A percentile compares a stretch with the other conserved stretches of the same genome.
Evolutionary conservation across 2,329 filamentous ascomycete species (phyloP).

Genomic region (Venturia asperata): DNA sequence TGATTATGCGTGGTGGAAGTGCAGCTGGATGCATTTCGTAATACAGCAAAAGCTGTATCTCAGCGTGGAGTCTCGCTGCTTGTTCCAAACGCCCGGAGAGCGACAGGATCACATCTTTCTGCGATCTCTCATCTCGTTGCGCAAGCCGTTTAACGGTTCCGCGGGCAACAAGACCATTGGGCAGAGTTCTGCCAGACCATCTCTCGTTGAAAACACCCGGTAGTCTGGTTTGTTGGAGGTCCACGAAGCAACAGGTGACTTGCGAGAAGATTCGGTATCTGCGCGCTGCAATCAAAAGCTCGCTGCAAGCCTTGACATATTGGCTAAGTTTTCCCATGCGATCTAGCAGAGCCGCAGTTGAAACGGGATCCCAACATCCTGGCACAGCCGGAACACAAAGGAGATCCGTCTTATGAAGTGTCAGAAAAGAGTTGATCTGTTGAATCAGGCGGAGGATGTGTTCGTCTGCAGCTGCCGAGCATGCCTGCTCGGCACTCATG

Average conservation of each 20-base stretch:
- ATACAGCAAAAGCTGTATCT: slow-evolving; percentile 10
- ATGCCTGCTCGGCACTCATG: background rate
- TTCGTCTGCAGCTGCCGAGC: background rate
- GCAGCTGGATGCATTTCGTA: background rate
- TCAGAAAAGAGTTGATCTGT: background rate
- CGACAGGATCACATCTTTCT: background rate
- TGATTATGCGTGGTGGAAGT: background rate
- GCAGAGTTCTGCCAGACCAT: background rate
- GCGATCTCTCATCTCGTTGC: background rate
- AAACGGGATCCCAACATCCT: background rate
- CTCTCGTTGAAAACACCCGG: background rate
- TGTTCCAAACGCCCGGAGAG: background rate
- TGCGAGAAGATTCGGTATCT: background rate
- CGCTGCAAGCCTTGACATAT: background rate
- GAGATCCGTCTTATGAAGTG: background rate
- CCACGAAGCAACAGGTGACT: background rate
- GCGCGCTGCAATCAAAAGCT: background rate
- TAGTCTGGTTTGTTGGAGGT: background rate
- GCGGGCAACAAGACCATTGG: too few relatives aligned
- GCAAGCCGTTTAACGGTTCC: too few relatives aligned
- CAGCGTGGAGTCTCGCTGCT: slow-evolving; percentile 1
- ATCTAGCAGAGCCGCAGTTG: background rate
- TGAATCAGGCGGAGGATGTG: background rate
- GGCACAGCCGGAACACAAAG: background rate
- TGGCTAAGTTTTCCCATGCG: background rate